Base-by-base conservation (phyloP, 805 yeast genomes). In the Saturnispora gosingensis region DNA sequence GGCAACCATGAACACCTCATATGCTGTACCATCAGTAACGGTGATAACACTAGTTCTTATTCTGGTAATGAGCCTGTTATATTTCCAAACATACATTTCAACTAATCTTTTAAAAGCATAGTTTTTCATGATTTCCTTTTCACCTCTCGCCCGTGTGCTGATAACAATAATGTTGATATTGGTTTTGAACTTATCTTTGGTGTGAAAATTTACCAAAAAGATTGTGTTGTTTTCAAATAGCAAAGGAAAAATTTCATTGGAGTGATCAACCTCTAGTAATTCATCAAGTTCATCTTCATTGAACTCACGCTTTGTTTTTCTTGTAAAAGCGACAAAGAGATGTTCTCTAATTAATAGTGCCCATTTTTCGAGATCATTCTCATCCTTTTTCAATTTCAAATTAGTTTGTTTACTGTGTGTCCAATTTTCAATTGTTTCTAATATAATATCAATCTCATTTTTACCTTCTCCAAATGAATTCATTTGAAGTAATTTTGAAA, bases 181-280 rank as follows among this genome's bases (percentile, higher is more conserved):
- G 30, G 53, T 49, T 18, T 54, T 48, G n/a, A 49, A 52, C 16
- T 55, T 59, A 43, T 59, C 59, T 11, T 36, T 49, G 1, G 60
- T 56, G 34, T 55, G 55, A 27, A 65, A 57, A 48, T 67, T 66
- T 36, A 67, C 58, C 43, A 67, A 51, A 51, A 61, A 65, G 1
- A 61, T 54, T 7, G 57, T 53, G 9, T 67, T 67, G 49, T 58
- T 63, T 48, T 65, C 68, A 42, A 65, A 53, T 6, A 64, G 50
- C 15, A 67, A 27, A 7, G 71, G 71, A 24, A 67, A 59, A 1
- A 67, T 58, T 50, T 67, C 68, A 50, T 63, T 66, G 13, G 38
- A 48, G 43, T 61, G 64, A 45, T 62, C 61, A 18, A 59, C 53
- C 40, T 54, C 52, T 22, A 67, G 44, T 6, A 64, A 56, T 45